Conservation (phyloP, 805 yeast genomes). For the Metschnikowia lunata region DNA sequence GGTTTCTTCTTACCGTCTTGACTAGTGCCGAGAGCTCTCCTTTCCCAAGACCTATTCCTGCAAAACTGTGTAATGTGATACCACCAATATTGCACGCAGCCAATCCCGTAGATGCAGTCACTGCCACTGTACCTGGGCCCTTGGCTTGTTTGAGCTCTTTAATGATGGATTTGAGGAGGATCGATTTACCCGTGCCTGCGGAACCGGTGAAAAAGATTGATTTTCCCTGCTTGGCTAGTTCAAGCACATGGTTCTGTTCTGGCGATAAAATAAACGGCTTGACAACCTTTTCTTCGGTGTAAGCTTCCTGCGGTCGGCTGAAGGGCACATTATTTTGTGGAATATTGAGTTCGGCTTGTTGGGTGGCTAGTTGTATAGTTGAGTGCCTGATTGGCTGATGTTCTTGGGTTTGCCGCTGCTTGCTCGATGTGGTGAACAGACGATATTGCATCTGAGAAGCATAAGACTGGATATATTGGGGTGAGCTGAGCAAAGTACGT, state of each 20-base stretch:
- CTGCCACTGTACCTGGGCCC: constrained; percentile 54
- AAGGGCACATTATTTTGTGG: background rate
- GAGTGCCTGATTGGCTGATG: constrained; percentile 13
- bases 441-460: constrained; percentile 13
- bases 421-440: constrained; percentile 4
- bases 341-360: background rate
- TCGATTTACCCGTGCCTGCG: constrained; percentile 87
- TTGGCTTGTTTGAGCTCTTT: constrained; percentile 28
- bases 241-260: constrained; percentile 65
- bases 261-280: constrained; percentile 36
- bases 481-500: constrained; percentile 3
- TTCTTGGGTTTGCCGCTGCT: background rate
- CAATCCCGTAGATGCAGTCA: constrained; percentile 93
- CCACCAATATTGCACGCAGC: constrained; percentile 97
- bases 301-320: background rate
- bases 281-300: constrained; percentile 23
- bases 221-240: constrained; percentile 49
- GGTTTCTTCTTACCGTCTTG: constrained; percentile 44
- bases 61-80: constrained; percentile 75
- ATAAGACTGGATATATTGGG: constrained; percentile 8
- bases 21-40: constrained; percentile 46
- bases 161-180: constrained; percentile 62
- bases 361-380: constrained; percentile 30
- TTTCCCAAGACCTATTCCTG: constrained; percentile 79
- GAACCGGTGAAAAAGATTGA: constrained; percentile 76